phyloP scores from a whole-genome alignment of 148 eudicot species.

The Nepenthes gracilis region DNA sequence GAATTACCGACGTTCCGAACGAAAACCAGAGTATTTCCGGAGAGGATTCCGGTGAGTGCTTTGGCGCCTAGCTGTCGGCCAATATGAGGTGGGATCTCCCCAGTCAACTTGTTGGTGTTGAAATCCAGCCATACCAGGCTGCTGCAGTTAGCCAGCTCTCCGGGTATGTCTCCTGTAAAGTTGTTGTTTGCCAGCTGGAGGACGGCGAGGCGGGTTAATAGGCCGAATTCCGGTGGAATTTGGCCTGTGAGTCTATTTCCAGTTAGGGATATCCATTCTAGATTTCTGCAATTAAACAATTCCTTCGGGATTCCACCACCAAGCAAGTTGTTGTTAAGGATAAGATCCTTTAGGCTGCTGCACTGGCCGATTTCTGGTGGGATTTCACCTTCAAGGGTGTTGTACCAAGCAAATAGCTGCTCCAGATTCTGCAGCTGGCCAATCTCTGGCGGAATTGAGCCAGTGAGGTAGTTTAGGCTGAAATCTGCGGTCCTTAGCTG shows the following conservation, averaged over 20 bases:
- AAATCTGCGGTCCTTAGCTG: conserved; percentile 58
- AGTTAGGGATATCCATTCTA: conserved; percentile 50
- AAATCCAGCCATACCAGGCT: conserved; percentile 52
- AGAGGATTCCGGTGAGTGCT: conserved; percentile 11
- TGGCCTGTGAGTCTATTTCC: conserved; percentile 32
- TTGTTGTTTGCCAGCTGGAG: conserved; percentile 33
- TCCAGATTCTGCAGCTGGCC: conserved; percentile 65
- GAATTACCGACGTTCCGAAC: conserved; percentile 88
- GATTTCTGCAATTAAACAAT: conserved; percentile 46
- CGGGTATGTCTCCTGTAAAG: conserved; percentile 32
- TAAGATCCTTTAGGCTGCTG: conserved; percentile 68
- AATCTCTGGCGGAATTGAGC: conserved; percentile 69
- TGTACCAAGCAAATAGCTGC: conserved; percentile 88
- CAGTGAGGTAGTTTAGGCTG: conserved; percentile 75
- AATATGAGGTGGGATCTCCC: not conserved
- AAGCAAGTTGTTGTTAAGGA: conserved; percentile 66
- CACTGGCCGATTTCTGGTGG: conserved; percentile 33
- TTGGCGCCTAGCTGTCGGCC: conserved; percentile 21
- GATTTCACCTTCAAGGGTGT: conserved; percentile 5
- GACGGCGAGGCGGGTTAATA: conserved; percentile 48
- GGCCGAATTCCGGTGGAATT: conserved; percentile 31
- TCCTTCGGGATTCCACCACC: conserved; percentile 64
- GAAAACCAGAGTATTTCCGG: conserved; percentile 13
- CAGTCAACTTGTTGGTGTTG: not conserved
- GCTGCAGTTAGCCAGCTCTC: conserved; percentile 3